These are phyloP conservation scores for Botrytis galanthina DNA, from an alignment of 2,329 filamentous ascomycete genomes.

Conservation along the genomic window DNA sequence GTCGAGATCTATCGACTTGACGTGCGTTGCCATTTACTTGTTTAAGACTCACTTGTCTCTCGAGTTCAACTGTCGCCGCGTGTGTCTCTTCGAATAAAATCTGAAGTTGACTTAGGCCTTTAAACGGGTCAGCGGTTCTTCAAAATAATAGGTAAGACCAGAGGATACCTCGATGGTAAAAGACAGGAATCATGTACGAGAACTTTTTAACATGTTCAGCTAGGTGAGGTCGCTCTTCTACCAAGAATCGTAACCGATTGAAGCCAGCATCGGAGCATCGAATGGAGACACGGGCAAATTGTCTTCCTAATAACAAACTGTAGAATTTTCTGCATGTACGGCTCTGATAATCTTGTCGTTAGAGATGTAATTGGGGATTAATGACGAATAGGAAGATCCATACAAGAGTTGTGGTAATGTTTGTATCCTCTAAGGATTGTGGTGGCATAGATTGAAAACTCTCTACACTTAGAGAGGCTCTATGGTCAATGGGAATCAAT, in stretches of 20 bases:
- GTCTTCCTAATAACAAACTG: slow-evolving; percentile 49
- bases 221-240: slow-evolving; percentile 46
- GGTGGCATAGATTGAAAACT: slow-evolving; percentile 46
- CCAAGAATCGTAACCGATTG: slow-evolving; percentile 48
- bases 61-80: slow-evolving; percentile 2
- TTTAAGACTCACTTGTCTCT: slow-evolving; percentile 20
- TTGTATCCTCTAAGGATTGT: slow-evolving; percentile 22
- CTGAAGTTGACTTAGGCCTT: slow-evolving; percentile 15
- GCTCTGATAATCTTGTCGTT: slow-evolving; percentile 31
- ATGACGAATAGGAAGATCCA: not conserved
- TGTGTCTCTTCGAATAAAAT: slow-evolving; percentile 21
- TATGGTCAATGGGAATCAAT: slow-evolving; percentile 48
- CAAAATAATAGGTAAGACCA: not conserved
- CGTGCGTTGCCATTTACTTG: slow-evolving; percentile 3
- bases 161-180: slow-evolving; percentile 51
- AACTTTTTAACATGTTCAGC: slow-evolving; percentile 56
- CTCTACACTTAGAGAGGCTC: slow-evolving; percentile 52
- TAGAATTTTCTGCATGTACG: slow-evolving; percentile 50
- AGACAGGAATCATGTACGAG: slow-evolving; percentile 58
- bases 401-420: slow-evolving; percentile 45
- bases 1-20: slow-evolving; percentile 20
- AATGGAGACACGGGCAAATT: slow-evolving; percentile 45
- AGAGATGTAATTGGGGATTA: not conserved
- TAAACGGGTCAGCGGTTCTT: not conserved
- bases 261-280: slow-evolving; percentile 47